phyloP scores from a whole-genome alignment of 129 eudicot genomes.

The Calendula officinalis region DNA sequence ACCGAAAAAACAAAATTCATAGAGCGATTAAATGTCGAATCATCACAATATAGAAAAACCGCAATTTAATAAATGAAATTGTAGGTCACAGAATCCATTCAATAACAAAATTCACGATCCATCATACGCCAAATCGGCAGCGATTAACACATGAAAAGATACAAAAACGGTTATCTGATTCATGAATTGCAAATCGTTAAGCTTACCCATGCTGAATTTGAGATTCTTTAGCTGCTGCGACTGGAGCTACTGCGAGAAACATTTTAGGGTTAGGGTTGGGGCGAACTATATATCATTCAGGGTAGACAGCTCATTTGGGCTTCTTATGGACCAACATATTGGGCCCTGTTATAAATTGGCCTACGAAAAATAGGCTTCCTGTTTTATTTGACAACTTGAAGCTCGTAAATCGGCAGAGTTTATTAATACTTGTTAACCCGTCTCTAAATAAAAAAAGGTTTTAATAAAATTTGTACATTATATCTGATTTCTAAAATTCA shows the following conservation, averaged over 20 bases:
- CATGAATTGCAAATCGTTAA: not conserved
- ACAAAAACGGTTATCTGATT: not conserved
- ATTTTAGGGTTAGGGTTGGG: slow-evolving; percentile 25
- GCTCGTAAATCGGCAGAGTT: too few relatives aligned
- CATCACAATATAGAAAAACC: not conserved
- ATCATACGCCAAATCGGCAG: not conserved
- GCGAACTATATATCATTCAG: not conserved
- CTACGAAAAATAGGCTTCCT: not conserved
- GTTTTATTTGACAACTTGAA: too few relatives aligned
- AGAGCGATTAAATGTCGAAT: not conserved
- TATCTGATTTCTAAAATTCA: too few relatives aligned
- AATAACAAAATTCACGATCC: too few relatives aligned
- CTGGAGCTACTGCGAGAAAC: slow-evolving; percentile 16
- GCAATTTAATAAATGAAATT: too few relatives aligned
- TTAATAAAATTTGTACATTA: too few relatives aligned
- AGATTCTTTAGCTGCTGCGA: slow-evolving; percentile 8
- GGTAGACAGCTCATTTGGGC: slow-evolving; percentile 2
- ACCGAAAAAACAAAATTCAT: not conserved
- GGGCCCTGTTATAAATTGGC: not conserved
- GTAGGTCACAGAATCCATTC: too few relatives aligned
- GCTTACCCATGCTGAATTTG: slow-evolving; percentile 27
- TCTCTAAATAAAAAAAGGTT: too few relatives aligned
- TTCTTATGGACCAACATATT: not conserved
- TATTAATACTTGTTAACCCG: too few relatives aligned
- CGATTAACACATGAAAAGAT: not conserved